Conservation (phyloP, 352 stramenopile genomes). For the Phytopythium oedochilum region DNA sequence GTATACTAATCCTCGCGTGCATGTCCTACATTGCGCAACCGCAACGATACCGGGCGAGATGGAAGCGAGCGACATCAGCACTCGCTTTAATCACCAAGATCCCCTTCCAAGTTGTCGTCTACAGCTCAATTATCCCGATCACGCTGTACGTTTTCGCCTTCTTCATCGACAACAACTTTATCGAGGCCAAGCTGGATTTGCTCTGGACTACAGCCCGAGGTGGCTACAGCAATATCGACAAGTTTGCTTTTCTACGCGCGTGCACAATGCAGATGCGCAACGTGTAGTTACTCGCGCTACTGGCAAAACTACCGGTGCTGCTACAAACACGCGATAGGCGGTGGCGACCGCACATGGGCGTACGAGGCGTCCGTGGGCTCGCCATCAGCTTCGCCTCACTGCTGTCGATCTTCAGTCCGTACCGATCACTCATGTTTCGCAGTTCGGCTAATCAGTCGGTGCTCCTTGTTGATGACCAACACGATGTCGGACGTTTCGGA, state of each 20-base stretch:
- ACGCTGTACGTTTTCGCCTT: constrained; percentile 28
- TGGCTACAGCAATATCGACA: constrained; percentile 13
- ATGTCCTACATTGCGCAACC: constrained; percentile 5
- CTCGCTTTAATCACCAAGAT: constrained; percentile 22
- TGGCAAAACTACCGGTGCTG: constrained; percentile 18
- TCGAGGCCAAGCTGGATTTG: constrained; percentile 29
- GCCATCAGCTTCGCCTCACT: constrained; percentile 29
- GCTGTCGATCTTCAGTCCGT: constrained; percentile 31
- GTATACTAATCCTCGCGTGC: constrained; percentile 17
- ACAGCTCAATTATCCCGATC: constrained; percentile 38
- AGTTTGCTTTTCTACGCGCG: constrained; percentile 21
- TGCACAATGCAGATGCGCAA: constrained; percentile 39
- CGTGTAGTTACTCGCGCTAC: constrained; percentile 34
- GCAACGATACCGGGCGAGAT: background rate
- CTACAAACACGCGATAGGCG: constrained; percentile 14
- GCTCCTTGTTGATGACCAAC: background rate
- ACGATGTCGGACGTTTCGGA: background rate
- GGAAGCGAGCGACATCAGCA: too few species aligned
- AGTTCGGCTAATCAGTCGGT: constrained; percentile 11
- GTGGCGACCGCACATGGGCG: constrained; percentile 13
- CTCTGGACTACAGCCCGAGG: constrained; percentile 26
- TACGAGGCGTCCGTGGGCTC: constrained; percentile 25
- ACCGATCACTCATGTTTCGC: constrained; percentile 12
- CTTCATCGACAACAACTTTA: constrained; percentile 34
- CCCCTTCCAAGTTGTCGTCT: constrained; percentile 50